Base-by-base conservation (phyloP, 805 yeast genomes). In the Kregervanrija delftensis region DNA sequence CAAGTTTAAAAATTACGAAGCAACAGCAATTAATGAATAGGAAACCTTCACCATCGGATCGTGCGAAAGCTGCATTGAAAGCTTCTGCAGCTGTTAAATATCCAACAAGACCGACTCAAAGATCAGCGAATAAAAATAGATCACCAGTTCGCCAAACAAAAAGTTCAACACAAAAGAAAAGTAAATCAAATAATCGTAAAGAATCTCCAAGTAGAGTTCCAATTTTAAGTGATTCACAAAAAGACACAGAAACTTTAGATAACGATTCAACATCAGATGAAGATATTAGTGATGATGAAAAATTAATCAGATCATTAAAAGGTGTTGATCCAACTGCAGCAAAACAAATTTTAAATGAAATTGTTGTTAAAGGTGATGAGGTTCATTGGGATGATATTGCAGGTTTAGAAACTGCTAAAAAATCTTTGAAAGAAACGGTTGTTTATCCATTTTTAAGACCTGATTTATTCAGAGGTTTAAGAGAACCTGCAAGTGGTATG, bases 401-500 rank as follows among this genome's bases (percentile, higher is more conserved):
- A 0, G 99, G 99, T 1, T 66, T 93, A 30, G 91, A 84, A 43
- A 72, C 74, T n/a, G 96, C 97, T 3, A 93, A 91, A 58, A 77
- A 76, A 50, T 84, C 96, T 2, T 68, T 91, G 44, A 91, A 89
- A 60, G 99, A 91, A 61, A 86, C 97, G 0, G 96, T 93, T 4
- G 97, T 91, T 11, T 91, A 90, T 61, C 99, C 99, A 17, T 90
- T 91, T 58, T 65, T 93, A 51, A 73, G 98, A 42, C 99, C 98
- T 0, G 98, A 91, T 64, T 70, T 91, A 46, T 93, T 91, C 60
- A 76, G 79, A 47, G 98, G 97, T 0, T 67, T 91, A 43, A 72
- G 97, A 53, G 97, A 90, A 65, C 98, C 98, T 0, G 90, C 95
- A 0, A 69, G 95, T 47, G 98, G 98, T n/a, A 88, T 93, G 95